Conservation (phyloP, 1,284 basidiomycete species). For the Puccinia hordei region DNA sequence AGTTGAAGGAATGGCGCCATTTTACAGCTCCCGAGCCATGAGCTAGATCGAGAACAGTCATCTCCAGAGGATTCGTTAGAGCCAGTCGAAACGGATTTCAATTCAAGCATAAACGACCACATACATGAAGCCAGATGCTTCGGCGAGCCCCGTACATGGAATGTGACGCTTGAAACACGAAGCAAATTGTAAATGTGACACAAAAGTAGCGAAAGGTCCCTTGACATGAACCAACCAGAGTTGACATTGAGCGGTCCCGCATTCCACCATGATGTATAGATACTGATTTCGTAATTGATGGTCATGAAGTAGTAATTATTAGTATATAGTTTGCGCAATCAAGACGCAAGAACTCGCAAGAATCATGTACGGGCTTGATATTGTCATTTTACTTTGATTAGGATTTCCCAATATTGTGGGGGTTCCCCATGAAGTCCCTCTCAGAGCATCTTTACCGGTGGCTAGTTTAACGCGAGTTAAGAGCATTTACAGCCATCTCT, state of each 20-base stretch:
- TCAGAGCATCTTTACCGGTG: too few species aligned
- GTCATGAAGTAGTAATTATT: neutral
- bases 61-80: neutral
- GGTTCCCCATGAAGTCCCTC: too few species aligned
- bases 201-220: neutral
- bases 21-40: slow-evolving; percentile 20
- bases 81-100: slow-evolving; percentile 20
- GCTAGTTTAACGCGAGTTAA: too few species aligned
- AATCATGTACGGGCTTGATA: too few species aligned
- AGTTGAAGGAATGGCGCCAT: slow-evolving; percentile 19
- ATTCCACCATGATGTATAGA: neutral
- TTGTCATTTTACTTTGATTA: too few species aligned
- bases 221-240: neutral
- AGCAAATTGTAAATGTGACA: neutral
- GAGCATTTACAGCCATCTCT: too few species aligned
- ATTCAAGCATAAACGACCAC: neutral
- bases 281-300: slow-evolving; percentile 8
- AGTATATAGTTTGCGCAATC: neutral
- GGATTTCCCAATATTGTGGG: too few species aligned
- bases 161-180: slow-evolving; percentile 1
- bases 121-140: neutral
- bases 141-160: neutral
- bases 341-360: too few species aligned
- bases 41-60: neutral
- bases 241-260: neutral